Evolutionary conservation across 192 early-diverging fungal genomes (phyloP).

Genomic region (Mortierella claussenii): DNA sequence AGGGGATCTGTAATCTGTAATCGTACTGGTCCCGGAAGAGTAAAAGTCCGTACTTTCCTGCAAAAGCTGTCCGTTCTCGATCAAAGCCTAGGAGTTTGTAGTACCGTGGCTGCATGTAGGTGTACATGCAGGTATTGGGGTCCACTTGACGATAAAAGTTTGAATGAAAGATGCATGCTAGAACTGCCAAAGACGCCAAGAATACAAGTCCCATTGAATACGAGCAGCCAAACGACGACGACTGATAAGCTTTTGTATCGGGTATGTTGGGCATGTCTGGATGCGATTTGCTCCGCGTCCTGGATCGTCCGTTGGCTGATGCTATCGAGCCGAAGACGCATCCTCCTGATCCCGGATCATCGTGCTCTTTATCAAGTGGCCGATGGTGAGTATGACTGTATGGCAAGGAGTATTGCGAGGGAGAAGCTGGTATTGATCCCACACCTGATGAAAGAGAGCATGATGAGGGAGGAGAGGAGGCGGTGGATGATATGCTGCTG

Average conservation of each 20-base stretch:
- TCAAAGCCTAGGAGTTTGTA: slow-evolving; percentile 65
- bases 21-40: slow-evolving; percentile 62
- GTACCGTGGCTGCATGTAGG: slow-evolving; percentile 67
- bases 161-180: slow-evolving; percentile 66
- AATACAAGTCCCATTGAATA: slow-evolving; percentile 36
- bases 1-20: slow-evolving; percentile 28
- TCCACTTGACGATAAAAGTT: slow-evolving; percentile 76
- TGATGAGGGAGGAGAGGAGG: neutral
- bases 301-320: slow-evolving; percentile 19
- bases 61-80: slow-evolving; percentile 71
- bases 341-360: neutral
- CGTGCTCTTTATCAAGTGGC: slow-evolving; percentile 5
- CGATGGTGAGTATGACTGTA: slow-evolving; percentile 21
- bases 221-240: slow-evolving; percentile 39
- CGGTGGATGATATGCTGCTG: slow-evolving; percentile 13
- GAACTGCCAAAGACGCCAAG: slow-evolving; percentile 30
- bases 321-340: slow-evolving; percentile 5
- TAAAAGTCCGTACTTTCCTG: slow-evolving; percentile 82
- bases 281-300: slow-evolving; percentile 48
- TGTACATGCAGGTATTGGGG: slow-evolving; percentile 55
- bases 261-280: slow-evolving; percentile 40
- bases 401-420: slow-evolving; percentile 39
- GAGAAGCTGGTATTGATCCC: slow-evolving; percentile 27
- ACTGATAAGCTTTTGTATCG: slow-evolving; percentile 22
- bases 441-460: neutral